phyloP scores from a whole-genome alignment of 352 stramenopile species.

The Phytophthora kernoviae region DNA sequence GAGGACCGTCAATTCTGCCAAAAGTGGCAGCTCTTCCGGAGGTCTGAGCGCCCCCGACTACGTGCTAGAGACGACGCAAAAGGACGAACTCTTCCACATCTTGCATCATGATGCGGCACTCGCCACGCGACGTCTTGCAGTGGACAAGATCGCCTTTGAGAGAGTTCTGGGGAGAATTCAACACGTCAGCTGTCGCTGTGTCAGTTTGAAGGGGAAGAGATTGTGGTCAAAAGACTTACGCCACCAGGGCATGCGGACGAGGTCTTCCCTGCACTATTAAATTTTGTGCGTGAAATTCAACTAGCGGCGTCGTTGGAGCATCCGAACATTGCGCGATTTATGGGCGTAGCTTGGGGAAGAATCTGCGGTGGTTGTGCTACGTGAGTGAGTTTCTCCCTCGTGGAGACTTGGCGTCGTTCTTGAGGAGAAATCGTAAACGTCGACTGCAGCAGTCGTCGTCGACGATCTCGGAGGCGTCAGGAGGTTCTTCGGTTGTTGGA shows the following conservation, averaged over 20 bases:
- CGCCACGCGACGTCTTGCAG: slow-evolving; percentile 30
- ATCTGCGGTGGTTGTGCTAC: slow-evolving; percentile 21
- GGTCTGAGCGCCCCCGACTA: slow-evolving; percentile 22
- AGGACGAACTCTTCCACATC: slow-evolving; percentile 29
- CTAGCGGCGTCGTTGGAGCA: slow-evolving; percentile 62
- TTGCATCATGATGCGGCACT: slow-evolving; percentile 35
- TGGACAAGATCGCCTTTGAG: slow-evolving; percentile 51
- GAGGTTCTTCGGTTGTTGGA: slow-evolving; percentile 3
- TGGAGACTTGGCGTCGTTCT: slow-evolving; percentile 28
- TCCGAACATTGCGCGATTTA: slow-evolving; percentile 56
- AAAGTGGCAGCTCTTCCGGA: slow-evolving; percentile 11
- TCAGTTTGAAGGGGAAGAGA: slow-evolving; percentile 48
- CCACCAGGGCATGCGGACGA: slow-evolving; percentile 8
- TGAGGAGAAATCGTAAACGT: slow-evolving; percentile 18
- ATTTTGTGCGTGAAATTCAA: slow-evolving; percentile 71
- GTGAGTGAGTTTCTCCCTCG: slow-evolving; percentile 22
- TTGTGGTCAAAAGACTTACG: slow-evolving; percentile 40
- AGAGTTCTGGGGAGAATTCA: slow-evolving; percentile 15
- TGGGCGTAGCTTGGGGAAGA: slow-evolving; percentile 62
- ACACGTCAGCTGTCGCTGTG: slow-evolving; percentile 35
- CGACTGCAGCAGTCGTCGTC: slow-evolving; percentile 25
- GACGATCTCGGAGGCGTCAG: slow-evolving; percentile 15
- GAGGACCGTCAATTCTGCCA: slow-evolving; percentile 25
- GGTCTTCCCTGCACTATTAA: slow-evolving; percentile 25
- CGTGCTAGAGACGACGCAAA: slow-evolving; percentile 23